Evolutionary conservation across 1,284 basidiomycete genomes (phyloP).

Genomic region (Apiotrichum laibachii): DNA sequence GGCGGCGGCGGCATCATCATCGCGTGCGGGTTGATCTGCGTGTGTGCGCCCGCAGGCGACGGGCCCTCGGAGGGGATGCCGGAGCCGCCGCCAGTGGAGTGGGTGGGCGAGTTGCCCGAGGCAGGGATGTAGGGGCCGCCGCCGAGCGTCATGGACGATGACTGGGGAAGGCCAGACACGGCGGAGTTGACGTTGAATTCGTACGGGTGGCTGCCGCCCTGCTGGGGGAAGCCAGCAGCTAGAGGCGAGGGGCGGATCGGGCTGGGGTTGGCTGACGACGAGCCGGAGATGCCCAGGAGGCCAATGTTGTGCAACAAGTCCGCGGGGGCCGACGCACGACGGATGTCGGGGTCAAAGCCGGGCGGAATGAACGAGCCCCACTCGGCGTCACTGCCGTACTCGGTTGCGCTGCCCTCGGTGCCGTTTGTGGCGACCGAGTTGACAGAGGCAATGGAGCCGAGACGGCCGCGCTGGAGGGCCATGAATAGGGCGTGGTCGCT

Average conservation of each 20-base stretch:
- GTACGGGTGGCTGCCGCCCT: not conserved
- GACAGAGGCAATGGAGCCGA: slow-evolving; percentile 36
- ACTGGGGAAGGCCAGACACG: not conserved
- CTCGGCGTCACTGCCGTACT: slow-evolving; percentile 28
- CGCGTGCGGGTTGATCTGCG: slow-evolving; percentile 7
- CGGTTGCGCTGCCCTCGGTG: slow-evolving; percentile 21
- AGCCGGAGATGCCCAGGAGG: slow-evolving; percentile 26
- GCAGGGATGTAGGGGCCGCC: slow-evolving; percentile 22
- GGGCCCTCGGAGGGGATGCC: slow-evolving; percentile 12
- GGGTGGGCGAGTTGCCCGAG: slow-evolving; percentile 6
- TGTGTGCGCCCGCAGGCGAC: slow-evolving; percentile 10
- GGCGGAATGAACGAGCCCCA: slow-evolving; percentile 14
- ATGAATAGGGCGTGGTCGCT: slow-evolving; percentile 28
- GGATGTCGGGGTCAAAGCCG: slow-evolving; percentile 30
- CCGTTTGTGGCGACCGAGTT: slow-evolving; percentile 29
- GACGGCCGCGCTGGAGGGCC: slow-evolving; percentile 37
- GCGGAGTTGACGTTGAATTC: slow-evolving; percentile 1
- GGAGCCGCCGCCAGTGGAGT: slow-evolving; percentile 5
- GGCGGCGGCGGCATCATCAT: slow-evolving; percentile 21
- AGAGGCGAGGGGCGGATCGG: slow-evolving; percentile 16
- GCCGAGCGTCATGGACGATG: slow-evolving; percentile 7
- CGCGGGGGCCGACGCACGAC: slow-evolving; percentile 31
- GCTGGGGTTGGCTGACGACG: not conserved
- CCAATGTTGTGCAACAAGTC: slow-evolving; percentile 32
- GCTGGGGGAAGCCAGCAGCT: not conserved